Evolutionary conservation across 352 stramenopile species (phyloP).

Genomic region (Globisporangium cystogenes): DNA sequence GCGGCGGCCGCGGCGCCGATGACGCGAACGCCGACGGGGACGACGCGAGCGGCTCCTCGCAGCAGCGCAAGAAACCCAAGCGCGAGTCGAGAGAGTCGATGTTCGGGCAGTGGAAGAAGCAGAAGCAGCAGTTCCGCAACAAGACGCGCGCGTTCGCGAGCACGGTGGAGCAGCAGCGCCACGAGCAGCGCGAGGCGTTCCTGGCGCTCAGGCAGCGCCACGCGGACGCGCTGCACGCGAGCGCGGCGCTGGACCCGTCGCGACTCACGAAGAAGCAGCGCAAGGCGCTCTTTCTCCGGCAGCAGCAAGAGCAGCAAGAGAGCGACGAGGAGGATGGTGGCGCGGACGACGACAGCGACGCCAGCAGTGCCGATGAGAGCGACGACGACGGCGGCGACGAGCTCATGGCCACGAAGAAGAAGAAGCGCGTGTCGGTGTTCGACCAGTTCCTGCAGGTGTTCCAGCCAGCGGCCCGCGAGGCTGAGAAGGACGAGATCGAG

Average conservation of each 20-base stretch:
- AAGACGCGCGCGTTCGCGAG: constrained; percentile 43
- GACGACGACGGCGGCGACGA: constrained; percentile 13
- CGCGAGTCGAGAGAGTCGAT: constrained; percentile 34
- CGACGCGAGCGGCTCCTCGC: constrained; percentile 4
- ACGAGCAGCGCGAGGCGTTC: constrained; percentile 33
- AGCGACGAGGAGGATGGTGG: not conserved
- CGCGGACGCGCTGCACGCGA: constrained; percentile 39
- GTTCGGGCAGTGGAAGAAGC: constrained; percentile 72
- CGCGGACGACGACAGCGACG: constrained; percentile 5
- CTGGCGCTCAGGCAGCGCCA: constrained; percentile 22
- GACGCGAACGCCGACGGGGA: constrained; percentile 7
- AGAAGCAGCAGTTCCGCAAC: constrained; percentile 35
- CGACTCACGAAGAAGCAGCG: constrained; percentile 12
- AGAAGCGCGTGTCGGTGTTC: constrained; percentile 40
- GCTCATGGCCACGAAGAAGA: constrained; percentile 13
- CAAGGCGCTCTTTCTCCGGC: not conserved
- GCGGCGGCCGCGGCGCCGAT: not conserved
- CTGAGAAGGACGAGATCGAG: constrained; percentile 17
- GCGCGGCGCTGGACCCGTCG: constrained; percentile 1
- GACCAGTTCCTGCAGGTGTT: constrained; percentile 70
- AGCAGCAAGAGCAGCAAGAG: not conserved
- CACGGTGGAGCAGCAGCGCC: constrained; percentile 45
- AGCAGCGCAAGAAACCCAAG: constrained; percentile 15
- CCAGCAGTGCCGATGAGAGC: constrained; percentile 4
- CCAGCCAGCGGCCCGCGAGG: constrained; percentile 17